These are phyloP conservation scores for Quercus phellos DNA, from an alignment of 331 rosid genomes.

Conservation along the genomic window DNA sequence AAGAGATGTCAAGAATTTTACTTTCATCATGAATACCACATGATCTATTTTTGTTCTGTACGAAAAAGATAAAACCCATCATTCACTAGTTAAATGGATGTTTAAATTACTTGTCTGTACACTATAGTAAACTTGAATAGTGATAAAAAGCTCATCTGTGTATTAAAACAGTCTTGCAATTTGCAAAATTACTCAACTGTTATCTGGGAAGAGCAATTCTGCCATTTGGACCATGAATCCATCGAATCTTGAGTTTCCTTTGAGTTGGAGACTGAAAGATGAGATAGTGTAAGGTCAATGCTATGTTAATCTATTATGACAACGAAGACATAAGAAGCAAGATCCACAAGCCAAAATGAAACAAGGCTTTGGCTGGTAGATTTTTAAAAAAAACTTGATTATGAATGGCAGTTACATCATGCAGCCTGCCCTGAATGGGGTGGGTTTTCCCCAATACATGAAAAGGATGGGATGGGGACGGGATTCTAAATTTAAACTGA, in stretches of 20 bases:
- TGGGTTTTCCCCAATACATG: too few species aligned
- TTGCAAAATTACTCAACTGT: constrained; percentile 42
- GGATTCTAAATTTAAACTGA: too few species aligned
- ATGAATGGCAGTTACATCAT: too few species aligned
- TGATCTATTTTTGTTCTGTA: constrained; percentile 51
- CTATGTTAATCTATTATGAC: constrained; percentile 17
- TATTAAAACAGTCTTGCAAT: constrained; percentile 12
- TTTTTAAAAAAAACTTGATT: not conserved
- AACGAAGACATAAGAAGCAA: constrained; percentile 4
- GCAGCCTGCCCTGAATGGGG: too few species aligned
- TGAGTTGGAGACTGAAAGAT: constrained; percentile 46
- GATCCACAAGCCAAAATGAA: constrained; percentile 6
- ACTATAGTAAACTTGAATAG: not conserved
- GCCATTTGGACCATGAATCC: constrained; percentile 61
- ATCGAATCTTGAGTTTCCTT: constrained; percentile 44
- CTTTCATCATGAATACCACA: constrained; percentile 31
- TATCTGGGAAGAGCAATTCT: constrained; percentile 43
- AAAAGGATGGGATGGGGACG: too few species aligned
- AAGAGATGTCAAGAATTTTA: constrained; percentile 70
- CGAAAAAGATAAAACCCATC: constrained; percentile 18
- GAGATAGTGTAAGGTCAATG: constrained; percentile 1
- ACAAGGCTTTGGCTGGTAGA: not conserved
- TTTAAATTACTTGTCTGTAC: not conserved
- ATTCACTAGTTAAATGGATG: constrained; percentile 16
- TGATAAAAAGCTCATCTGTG: constrained; percentile 1